Evolutionary conservation across 257 asterid genomes (phyloP).

Genomic region (Eucommia ulmoides): DNA sequence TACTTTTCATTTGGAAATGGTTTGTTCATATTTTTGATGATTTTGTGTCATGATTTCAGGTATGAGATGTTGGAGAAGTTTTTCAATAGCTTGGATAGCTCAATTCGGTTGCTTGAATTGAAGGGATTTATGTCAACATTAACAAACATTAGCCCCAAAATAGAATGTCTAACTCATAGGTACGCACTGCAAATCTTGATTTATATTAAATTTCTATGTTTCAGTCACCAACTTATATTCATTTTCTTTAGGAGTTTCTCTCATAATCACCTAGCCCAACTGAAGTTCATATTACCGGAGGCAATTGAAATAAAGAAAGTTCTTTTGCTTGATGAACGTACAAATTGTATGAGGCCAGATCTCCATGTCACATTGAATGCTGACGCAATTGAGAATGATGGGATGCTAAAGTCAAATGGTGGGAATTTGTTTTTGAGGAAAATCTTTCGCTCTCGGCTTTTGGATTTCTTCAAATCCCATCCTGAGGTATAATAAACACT

Average conservation of each 20-base stretch:
- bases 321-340: conserved; percentile 52
- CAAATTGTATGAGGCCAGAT: conserved; percentile 70
- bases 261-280: conserved; percentile 21
- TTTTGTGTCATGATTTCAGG: no score
- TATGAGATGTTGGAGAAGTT: conserved; percentile 61
- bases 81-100: conserved; percentile 61
- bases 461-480: conserved; percentile 51
- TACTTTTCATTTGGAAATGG: no score
- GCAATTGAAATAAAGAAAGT: conserved; percentile 45
- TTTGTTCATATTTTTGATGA: no score
- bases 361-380: conserved; percentile 23
- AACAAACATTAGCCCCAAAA: conserved; percentile 42
- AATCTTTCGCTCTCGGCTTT: conserved; percentile 45
- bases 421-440: conserved; percentile 40
- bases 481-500: conserved; percentile 41
- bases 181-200: conserved; percentile 11
- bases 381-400: conserved; percentile 21
- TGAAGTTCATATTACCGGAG: background rate
- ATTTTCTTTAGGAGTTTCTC: conserved; percentile 49
- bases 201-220: background rate
- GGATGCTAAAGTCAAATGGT: no score
- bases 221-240: background rate
- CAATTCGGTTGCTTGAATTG: conserved; percentile 52
- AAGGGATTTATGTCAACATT: conserved; percentile 44
- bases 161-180: conserved; percentile 70